Conservation (phyloP, 176 grass and related monocot species). For the Coix lacrymajobi region DNA sequence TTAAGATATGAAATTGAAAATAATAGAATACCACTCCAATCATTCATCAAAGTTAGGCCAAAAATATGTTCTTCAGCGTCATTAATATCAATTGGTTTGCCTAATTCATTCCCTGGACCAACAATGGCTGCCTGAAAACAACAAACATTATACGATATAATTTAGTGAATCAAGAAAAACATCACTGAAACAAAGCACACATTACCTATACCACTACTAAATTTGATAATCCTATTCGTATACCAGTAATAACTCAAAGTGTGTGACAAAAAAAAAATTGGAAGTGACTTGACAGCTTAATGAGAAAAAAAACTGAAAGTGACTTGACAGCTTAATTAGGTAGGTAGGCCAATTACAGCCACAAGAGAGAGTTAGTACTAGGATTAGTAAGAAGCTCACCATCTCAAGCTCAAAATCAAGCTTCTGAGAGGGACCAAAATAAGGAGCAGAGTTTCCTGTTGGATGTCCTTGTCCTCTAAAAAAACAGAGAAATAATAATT, state of each 20-base stretch:
- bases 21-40: conserved; percentile 83
- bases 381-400: conserved; percentile 47
- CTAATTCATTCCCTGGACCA: conserved; percentile 90
- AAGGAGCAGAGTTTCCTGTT: conserved; percentile 50
- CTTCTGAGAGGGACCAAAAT: conserved; percentile 86
- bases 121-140: conserved; percentile 85
- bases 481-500: background rate
- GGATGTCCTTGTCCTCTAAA: conserved; percentile 93
- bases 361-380: background rate
- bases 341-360: background rate
- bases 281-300: background rate
- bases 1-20: background rate
- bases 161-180: background rate
- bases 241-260: background rate
- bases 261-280: background rate
- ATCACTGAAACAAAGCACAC: background rate
- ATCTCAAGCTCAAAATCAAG: conserved; percentile 99
- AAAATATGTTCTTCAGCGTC: conserved; percentile 90
- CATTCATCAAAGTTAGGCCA: conserved; percentile 91
- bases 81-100: conserved; percentile 70
- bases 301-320: background rate
- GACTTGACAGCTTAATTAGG: background rate
- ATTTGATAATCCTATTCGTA: background rate
- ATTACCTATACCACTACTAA: background rate
- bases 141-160: background rate